Percentiles rank a stretch among this genome's conserved stretches.
These are phyloP conservation scores for Lodderomyces orthopsilosis DNA, from an alignment of 1,139 yeast species.

Conservation along the genomic window DNA sequence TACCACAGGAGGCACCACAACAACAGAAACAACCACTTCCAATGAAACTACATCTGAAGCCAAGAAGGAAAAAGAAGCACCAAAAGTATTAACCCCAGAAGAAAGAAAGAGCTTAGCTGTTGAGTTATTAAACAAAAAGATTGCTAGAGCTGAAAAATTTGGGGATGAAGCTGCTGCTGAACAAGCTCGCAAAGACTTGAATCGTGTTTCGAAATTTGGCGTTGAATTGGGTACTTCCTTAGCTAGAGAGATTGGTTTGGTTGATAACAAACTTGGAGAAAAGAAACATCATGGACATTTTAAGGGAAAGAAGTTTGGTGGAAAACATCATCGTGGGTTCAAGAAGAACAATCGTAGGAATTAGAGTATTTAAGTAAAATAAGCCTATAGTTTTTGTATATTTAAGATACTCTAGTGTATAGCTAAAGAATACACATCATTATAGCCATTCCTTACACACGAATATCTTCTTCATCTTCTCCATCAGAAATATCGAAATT, in stretches of 20 bases:
- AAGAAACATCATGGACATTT: conserved; percentile 15
- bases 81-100: conserved; percentile 55
- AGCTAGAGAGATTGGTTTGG: conserved; percentile 65
- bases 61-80: conserved; percentile 22
- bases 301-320: conserved; percentile 10
- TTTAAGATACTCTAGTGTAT: background rate
- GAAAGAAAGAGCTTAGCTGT: conserved; percentile 69
- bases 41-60: conserved; percentile 13
- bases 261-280: conserved; percentile 31
- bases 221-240: conserved; percentile 65
- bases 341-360: conserved; percentile 4
- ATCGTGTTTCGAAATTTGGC: conserved; percentile 82
- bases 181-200: conserved; percentile 56
- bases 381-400: background rate
- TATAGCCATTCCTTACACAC: conserved; percentile 2
- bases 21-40: conserved; percentile 8
- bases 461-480: conserved; percentile 11
- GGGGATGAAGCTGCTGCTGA: conserved; percentile 59
- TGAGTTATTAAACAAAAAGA: conserved; percentile 63
- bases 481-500: conserved; percentile 23
- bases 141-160: conserved; percentile 74
- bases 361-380: background rate
- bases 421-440: background rate
- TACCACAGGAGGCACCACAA: conserved; percentile 10
- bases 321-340: conserved; percentile 6